phyloP scores from a whole-genome alignment of 2,329 filamentous ascomycete genomes.

The Thelonectria discophora region DNA sequence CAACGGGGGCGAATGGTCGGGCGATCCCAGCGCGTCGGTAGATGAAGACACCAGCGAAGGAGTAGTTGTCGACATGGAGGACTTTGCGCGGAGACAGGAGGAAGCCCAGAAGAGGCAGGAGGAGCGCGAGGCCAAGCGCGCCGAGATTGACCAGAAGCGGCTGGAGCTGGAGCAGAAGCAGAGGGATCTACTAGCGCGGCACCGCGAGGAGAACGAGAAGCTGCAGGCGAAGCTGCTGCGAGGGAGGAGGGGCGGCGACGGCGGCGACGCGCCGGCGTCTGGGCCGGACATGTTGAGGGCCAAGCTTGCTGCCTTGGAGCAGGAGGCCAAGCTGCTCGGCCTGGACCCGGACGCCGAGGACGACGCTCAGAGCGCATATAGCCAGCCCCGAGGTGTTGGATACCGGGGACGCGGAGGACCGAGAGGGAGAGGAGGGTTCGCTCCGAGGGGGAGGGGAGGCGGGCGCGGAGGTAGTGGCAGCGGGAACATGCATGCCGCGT shows the following conservation, averaged over 20 bases:
- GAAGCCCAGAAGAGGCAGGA: conserved; percentile 76
- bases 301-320: conserved; percentile 76
- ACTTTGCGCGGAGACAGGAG: conserved; percentile 73
- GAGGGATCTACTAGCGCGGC: conserved; percentile 67
- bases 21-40: conserved; percentile 25
- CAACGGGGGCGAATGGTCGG: conserved; percentile 42
- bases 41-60: conserved; percentile 59
- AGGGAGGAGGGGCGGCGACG: no score
- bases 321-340: conserved; percentile 75
- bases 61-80: conserved; percentile 77
- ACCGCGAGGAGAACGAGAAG: conserved; percentile 72
- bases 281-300: conserved; percentile 74
- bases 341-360: conserved; percentile 66
- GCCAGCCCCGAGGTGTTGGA: conserved; percentile 43
- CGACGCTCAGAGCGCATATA: conserved; percentile 47
- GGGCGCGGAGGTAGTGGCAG: conserved; percentile 55
- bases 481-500: conserved; percentile 62
- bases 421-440: conserved; percentile 38
- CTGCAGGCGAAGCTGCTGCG: conserved; percentile 65
- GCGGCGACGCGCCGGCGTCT: conserved; percentile 45
- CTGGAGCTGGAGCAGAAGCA: conserved; percentile 72
- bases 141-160: conserved; percentile 69
- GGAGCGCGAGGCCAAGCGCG: conserved; percentile 69
- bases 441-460: conserved; percentile 51
- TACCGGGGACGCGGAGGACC: conserved; percentile 45